These are phyloP conservation scores for Hypoxylon intermedium DNA, from an alignment of 495 filamentous ascomycete genomes.

Conservation along the genomic window DNA sequence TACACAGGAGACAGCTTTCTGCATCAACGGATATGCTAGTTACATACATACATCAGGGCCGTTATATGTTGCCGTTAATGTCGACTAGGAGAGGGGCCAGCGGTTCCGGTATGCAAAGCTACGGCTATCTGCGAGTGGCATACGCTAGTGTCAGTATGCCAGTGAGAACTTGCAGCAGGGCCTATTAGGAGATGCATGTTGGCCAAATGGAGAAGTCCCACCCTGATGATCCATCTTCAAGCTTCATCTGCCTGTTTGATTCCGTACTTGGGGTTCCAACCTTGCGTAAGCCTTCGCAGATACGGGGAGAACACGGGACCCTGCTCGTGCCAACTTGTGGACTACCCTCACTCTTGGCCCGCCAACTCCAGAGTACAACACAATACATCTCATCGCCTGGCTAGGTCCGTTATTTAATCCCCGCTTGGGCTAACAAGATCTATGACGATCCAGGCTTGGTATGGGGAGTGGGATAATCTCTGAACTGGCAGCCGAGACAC, in stretches of 20 bases:
- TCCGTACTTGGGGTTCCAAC: constrained; percentile 7
- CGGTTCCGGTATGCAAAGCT: constrained; percentile 6
- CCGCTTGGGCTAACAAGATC: constrained; percentile 15
- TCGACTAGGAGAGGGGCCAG: neutral
- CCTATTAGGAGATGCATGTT: neutral
- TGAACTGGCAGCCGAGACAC: constrained; percentile 18
- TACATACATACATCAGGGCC: neutral
- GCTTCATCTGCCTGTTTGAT: constrained; percentile 24
- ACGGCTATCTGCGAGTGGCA: constrained; percentile 13
- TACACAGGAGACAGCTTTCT: constrained; percentile 9
- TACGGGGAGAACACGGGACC: constrained; percentile 28
- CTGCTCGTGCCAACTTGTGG: constrained; percentile 15
- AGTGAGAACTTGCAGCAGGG: neutral
- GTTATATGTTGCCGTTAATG: constrained; percentile 6
- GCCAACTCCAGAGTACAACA: constrained; percentile 13
- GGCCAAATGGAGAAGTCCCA: neutral
- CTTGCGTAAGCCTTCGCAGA: constrained; percentile 8
- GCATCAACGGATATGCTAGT: constrained; percentile 7
- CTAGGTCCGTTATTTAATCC: neutral
- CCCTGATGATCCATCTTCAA: constrained; percentile 3
- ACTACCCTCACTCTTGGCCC: neutral
- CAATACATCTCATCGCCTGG: constrained; percentile 1
- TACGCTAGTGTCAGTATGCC: constrained; percentile 2
- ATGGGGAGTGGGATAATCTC: neutral
- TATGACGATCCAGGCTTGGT: constrained; percentile 3